Evolutionary conservation across 2,329 filamentous ascomycete species (phyloP).

Genomic region (Botryotinia narcissicola): DNA sequence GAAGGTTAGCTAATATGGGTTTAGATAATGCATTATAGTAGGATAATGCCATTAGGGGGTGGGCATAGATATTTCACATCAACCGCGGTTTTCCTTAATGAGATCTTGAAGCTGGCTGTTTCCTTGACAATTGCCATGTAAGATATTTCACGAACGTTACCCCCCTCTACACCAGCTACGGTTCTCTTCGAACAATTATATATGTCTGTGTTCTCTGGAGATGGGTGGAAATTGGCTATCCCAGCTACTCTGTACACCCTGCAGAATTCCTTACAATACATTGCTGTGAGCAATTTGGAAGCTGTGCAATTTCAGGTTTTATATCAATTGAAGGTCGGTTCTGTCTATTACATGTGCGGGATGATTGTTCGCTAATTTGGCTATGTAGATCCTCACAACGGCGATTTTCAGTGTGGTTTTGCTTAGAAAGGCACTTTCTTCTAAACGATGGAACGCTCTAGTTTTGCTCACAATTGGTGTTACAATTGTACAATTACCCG

Average conservation of each 20-base stretch:
- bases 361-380: constrained; percentile 22
- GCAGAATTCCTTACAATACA: constrained; percentile 91
- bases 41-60: constrained; percentile 81
- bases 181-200: constrained; percentile 78
- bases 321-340: constrained; percentile 79
- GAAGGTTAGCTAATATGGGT: neutral
- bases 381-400: constrained; percentile 70
- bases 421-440: constrained; percentile 66
- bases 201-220: constrained; percentile 77
- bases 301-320: constrained; percentile 91
- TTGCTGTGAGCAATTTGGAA: constrained; percentile 86
- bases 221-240: constrained; percentile 92
- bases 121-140: constrained; percentile 85
- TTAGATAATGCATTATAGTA: constrained; percentile 90
- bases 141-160: constrained; percentile 75
- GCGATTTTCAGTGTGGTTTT: constrained; percentile 82
- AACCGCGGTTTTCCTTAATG: constrained; percentile 90
- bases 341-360: neutral
- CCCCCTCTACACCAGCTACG: constrained; percentile 75
- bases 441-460: constrained; percentile 77
- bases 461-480: constrained; percentile 79
- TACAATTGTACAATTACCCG: constrained; percentile 78
- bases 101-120: constrained; percentile 84
- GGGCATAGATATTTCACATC: constrained; percentile 90
- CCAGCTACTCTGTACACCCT: constrained; percentile 86